These are phyloP conservation scores for Rhododendron simsii DNA, from an alignment of 148 eudicot species.

Conservation along the genomic window DNA sequence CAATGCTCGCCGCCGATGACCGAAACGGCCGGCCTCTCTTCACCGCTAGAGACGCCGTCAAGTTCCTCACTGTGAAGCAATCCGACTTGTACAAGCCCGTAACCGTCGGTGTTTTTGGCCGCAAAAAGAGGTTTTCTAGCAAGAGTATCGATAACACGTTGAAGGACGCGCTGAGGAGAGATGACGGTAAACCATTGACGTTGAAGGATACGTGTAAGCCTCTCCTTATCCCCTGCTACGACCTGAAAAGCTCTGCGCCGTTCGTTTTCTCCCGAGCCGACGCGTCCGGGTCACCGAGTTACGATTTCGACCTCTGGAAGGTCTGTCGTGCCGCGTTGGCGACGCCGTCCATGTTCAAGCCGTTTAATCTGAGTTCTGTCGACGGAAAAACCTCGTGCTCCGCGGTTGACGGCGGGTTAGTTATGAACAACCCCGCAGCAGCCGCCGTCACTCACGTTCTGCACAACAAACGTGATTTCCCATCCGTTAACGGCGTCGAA, in stretches of 20 bases:
- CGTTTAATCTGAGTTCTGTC: conserved; percentile 35
- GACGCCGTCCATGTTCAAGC: conserved; percentile 46
- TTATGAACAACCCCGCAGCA: conserved; percentile 64
- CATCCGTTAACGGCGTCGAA: conserved; percentile 55
- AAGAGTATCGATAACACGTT: conserved; percentile 43
- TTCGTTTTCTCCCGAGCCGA: conserved; percentile 74
- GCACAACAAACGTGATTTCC: conserved; percentile 58
- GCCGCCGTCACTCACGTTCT: conserved; percentile 63
- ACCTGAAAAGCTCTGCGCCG: conserved; percentile 45
- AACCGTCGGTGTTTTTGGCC: conserved; percentile 29
- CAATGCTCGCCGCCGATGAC: conserved; percentile 53
- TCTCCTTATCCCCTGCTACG: conserved; percentile 53
- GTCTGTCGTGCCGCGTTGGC: conserved; percentile 57
- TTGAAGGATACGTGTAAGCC: conserved; percentile 73
- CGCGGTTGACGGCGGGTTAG: conserved; percentile 58
- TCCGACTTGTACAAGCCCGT: conserved; percentile 31
- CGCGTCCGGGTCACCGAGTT: conserved; percentile 37
- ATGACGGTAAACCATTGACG: conserved; percentile 41
- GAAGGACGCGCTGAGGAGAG: conserved; percentile 31
- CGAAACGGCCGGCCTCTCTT: conserved; percentile 50
- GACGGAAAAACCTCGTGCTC: conserved; percentile 42
- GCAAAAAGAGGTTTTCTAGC: conserved; percentile 41
- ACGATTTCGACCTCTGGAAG: conserved; percentile 63
- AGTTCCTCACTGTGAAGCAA: conserved; percentile 32
- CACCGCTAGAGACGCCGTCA: conserved; percentile 48